These are phyloP conservation scores for Phytophthora uliginosa DNA, from an alignment of 352 stramenopile species.

Conservation along the genomic window DNA sequence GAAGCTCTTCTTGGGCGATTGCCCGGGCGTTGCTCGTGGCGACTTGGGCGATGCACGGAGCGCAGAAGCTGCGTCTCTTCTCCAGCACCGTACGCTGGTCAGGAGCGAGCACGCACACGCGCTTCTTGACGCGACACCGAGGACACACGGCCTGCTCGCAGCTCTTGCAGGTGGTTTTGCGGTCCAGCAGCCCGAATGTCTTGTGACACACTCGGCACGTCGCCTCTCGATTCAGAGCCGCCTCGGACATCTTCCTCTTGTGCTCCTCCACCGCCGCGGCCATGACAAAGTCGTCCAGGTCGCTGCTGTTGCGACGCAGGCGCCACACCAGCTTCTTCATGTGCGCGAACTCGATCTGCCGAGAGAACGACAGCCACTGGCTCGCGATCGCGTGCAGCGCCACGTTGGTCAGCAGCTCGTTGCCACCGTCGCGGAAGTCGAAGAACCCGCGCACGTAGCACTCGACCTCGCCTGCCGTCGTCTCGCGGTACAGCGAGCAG, in stretches of 20 bases:
- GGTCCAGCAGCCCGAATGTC: constrained; percentile 29
- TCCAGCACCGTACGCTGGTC: constrained; percentile 19
- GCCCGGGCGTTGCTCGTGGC: constrained; percentile 20
- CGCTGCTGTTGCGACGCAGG: constrained; percentile 15
- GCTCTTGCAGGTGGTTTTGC: constrained; percentile 37
- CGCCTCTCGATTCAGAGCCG: constrained; percentile 14
- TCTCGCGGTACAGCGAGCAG: constrained; percentile 28
- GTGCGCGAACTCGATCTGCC: constrained; percentile 36
- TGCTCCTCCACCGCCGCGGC: constrained; percentile 9
- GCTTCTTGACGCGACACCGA: constrained; percentile 39
- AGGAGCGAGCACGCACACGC: constrained; percentile 24
- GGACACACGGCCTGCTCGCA: constrained; percentile 33
- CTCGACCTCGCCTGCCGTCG: constrained; percentile 16
- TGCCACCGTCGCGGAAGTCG: constrained; percentile 30
- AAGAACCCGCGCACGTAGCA: constrained; percentile 49
- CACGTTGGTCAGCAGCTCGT: constrained; percentile 33
- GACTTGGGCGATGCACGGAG: constrained; percentile 27
- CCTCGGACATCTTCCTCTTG: constrained; percentile 15
- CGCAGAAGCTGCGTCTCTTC: constrained; percentile 35
- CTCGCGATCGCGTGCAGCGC: constrained; percentile 29
- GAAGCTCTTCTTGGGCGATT: constrained; percentile 35
- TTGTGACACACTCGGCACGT: constrained; percentile 31
- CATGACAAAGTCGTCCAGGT: constrained; percentile 15
- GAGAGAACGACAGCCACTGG: constrained; percentile 32
- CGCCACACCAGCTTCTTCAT: constrained; percentile 41